A percentile compares a stretch with the other conserved stretches of the same genome.
Evolutionary conservation across 345 rosid species (phyloP).

Genomic region (Hevea brasiliensis): DNA sequence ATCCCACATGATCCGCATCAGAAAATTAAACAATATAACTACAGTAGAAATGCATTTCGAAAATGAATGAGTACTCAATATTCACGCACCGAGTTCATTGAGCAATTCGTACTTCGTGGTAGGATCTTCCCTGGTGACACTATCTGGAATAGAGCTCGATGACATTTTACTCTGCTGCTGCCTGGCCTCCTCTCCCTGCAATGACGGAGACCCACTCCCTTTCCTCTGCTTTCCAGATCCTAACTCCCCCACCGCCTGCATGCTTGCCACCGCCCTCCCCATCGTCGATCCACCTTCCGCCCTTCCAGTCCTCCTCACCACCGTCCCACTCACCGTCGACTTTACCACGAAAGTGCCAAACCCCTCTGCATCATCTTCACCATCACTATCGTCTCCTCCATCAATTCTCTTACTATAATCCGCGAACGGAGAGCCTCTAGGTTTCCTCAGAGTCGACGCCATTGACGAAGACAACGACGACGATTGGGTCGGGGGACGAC

Average conservation of each 20-base stretch:
- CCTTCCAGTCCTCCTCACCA: constrained; percentile 57
- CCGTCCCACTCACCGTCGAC: constrained; percentile 43
- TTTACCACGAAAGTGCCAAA: constrained; percentile 90
- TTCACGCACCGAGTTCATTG: constrained; percentile 74
- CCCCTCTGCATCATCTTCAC: constrained; percentile 47
- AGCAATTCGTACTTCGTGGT: constrained; percentile 91
- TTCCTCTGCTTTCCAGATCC: constrained; percentile 59
- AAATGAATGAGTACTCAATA: not conserved
- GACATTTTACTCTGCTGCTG: constrained; percentile 63
- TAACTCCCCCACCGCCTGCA: constrained; percentile 49
- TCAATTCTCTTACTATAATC: constrained; percentile 23
- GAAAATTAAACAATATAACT: not conserved
- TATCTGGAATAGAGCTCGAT: constrained; percentile 81
- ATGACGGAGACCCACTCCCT: constrained; percentile 41
- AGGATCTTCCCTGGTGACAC: constrained; percentile 86
- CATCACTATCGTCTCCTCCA: constrained; percentile 49
- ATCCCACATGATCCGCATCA: not conserved
- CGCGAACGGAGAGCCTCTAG: constrained; percentile 12
- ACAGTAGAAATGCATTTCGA: not conserved
- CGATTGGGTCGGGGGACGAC: constrained; percentile 22
- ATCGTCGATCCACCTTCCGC: constrained; percentile 56
- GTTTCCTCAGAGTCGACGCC: constrained; percentile 6
- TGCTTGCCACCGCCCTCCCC: constrained; percentile 64
- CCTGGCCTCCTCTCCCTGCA: constrained; percentile 45
- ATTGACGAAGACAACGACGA: constrained; percentile 32